Evolutionary conservation across 768 basidiomycete species (phyloP).

Genomic region (Amyloporia xantha): DNA sequence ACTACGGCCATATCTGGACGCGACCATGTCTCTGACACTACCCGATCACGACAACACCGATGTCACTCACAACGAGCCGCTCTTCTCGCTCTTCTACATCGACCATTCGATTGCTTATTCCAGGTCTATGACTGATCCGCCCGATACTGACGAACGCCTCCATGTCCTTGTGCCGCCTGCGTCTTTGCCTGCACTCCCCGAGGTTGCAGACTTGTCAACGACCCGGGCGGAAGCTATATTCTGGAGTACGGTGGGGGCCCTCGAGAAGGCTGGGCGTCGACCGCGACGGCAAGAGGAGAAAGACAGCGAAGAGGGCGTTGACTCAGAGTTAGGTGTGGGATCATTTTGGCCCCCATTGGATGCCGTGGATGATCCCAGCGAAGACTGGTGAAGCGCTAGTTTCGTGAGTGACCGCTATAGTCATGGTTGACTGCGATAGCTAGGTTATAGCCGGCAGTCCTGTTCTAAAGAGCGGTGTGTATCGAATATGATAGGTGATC

Average conservation of each 20-base stretch:
- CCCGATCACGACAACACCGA: constrained; percentile 2
- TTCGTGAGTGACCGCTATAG: too few relatives aligned
- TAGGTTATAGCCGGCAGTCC: too few relatives aligned
- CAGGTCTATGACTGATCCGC: not conserved
- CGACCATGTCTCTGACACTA: constrained; percentile 29
- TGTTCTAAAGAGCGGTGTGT: too few relatives aligned
- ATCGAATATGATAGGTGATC: too few relatives aligned
- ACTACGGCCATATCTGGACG: constrained; percentile 53
- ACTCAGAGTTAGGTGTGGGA: constrained; percentile 16
- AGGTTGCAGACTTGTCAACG: constrained; percentile 51
- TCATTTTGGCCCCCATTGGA: constrained; percentile 19
- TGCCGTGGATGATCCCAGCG: constrained; percentile 9
- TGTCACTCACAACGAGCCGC: constrained; percentile 25
- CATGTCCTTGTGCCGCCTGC: constrained; percentile 27
- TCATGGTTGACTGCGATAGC: too few relatives aligned
- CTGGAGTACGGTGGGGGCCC: constrained; percentile 34
- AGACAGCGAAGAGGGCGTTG: constrained; percentile 17
- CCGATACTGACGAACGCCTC: too few relatives aligned
- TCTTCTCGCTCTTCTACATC: constrained; percentile 52
- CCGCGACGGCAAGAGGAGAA: constrained; percentile 16
- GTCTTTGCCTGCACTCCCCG: constrained; percentile 34
- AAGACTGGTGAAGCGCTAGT: constrained; percentile 6
- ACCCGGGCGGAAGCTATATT: constrained; percentile 51
- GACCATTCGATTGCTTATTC: constrained; percentile 29
- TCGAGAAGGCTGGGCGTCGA: constrained; percentile 23